Conservation (phyloP, 2,329 filamentous ascomycete genomes). For the Fonsecaea erecta region DNA sequence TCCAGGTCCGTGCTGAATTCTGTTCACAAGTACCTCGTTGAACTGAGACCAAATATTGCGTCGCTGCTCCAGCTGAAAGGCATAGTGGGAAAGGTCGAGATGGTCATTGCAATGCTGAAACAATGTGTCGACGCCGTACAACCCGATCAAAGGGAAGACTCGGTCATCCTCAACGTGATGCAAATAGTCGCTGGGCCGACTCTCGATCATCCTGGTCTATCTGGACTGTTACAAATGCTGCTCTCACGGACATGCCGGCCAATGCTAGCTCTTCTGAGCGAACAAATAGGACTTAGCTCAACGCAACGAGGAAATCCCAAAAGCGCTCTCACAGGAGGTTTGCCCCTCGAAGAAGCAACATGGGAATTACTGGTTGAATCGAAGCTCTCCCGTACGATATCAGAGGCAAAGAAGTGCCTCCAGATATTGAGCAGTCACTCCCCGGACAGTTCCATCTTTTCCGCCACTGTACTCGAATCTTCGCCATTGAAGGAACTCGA, state of each 20-base stretch:
- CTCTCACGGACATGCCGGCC: slow-evolving; percentile 20
- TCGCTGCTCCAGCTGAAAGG: slow-evolving; percentile 27
- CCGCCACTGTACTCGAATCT: neutral
- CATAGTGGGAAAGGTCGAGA: slow-evolving; percentile 11
- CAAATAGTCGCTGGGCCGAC: slow-evolving; percentile 14
- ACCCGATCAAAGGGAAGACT: slow-evolving; percentile 7
- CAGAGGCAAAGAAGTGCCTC: slow-evolving; percentile 24
- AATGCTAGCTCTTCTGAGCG: slow-evolving; percentile 14
- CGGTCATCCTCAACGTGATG: slow-evolving; percentile 20
- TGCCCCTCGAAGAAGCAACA: neutral
- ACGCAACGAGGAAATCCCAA: neutral
- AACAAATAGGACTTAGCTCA: slow-evolving; percentile 21
- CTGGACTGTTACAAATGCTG: slow-evolving; percentile 17
- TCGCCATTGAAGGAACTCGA: slow-evolving; percentile 17
- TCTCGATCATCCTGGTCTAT: slow-evolving; percentile 13
- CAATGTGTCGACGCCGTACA: slow-evolving; percentile 8
- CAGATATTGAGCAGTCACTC: slow-evolving; percentile 20
- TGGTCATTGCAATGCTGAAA: slow-evolving; percentile 12
- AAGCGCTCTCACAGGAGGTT: neutral
- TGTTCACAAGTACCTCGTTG: slow-evolving; percentile 19
- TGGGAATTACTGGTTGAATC: slow-evolving; percentile 14
- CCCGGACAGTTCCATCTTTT: slow-evolving; percentile 19
- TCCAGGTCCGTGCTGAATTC: slow-evolving; percentile 18
- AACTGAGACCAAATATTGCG: neutral
- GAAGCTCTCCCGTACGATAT: slow-evolving; percentile 11